Evolutionary conservation across 139 green algal species (phyloP), one percentile per base, ranked within the genome.

Genomic region (Auxenochlorella protothecoides): DNA sequence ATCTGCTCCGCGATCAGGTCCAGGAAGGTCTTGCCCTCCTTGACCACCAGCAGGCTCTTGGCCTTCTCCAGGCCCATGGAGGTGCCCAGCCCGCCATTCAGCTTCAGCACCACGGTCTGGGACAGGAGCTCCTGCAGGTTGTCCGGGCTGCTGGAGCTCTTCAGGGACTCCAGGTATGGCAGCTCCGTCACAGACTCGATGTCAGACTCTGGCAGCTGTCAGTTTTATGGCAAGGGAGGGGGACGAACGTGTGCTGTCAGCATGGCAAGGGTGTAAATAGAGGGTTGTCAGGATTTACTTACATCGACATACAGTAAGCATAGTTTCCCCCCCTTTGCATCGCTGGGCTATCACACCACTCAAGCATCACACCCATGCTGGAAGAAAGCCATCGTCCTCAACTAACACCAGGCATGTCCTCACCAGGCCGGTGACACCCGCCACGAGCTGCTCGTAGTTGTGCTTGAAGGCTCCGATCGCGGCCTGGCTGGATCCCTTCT

Each of bases 1-100:
- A 97, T 86, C 80, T 96, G 90, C 75, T 94, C 83, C 11, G 89
- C 91, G 65, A 97, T 97, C n/a, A 97, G 85, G 83, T 97, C 91
- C 74, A 97, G 79, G 79, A 97, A 97, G 2, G 89, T 96, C 76
- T 93, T 92, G 69, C 87, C 89, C 8, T 96, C 85, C 78, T 94
- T 94, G 27, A 86, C 72, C 68, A 78, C 78, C 65, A 97, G 85
- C 74, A 97, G 80, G 56, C 74, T 87, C 84, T 97, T 97, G 63
- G 92, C 92, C 74, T 94, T 96, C 74, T 96, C 92, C 68, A 97
- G 81, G 3, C 92, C 92, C 91, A 97, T 97, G 72, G 74, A 87
- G 13, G 92, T 97, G 67, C 92, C 92, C 68, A 97, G 79, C 0
- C 92, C 92, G 52, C 92, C 92, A 51, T 97, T 97, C 0, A 97